These are phyloP conservation scores for Phytophthora cryptogea DNA, from an alignment of 352 stramenopile genomes.

Conservation along the genomic window DNA sequence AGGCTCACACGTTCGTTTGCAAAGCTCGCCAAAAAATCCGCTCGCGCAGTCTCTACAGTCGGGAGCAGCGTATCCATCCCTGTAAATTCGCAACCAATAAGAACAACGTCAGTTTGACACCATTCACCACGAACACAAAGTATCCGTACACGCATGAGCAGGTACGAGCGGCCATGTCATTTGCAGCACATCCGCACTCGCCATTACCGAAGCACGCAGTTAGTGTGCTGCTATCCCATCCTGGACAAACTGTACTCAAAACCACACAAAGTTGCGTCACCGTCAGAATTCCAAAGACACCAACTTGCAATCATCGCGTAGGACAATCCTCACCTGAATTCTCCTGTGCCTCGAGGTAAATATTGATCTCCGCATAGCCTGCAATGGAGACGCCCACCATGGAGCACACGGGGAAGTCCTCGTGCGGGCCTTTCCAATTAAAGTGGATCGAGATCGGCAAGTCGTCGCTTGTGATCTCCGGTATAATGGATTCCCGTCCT, in stretches of 20 bases:
- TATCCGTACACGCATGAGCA: slow-evolving; percentile 73
- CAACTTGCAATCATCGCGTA: not conserved
- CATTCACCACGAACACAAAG: not conserved
- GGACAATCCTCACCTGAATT: slow-evolving; percentile 51
- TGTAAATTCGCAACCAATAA: slow-evolving; percentile 18
- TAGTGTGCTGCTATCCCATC: slow-evolving; percentile 61
- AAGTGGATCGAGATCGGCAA: slow-evolving; percentile 60
- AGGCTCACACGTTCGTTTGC: slow-evolving; percentile 61
- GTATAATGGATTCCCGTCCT: slow-evolving; percentile 68
- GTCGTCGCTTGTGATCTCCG: slow-evolving; percentile 46
- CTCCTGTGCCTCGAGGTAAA: slow-evolving; percentile 84
- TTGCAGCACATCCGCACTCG: slow-evolving; percentile 70
- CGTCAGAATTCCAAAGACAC: slow-evolving; percentile 3
- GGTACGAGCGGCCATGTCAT: slow-evolving; percentile 56
- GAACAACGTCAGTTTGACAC: not conserved
- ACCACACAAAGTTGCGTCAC: not conserved
- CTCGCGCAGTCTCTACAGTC: slow-evolving; percentile 71
- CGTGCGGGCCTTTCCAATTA: slow-evolving; percentile 63
- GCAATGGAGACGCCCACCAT: slow-evolving; percentile 78
- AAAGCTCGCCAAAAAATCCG: slow-evolving; percentile 62
- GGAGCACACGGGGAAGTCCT: slow-evolving; percentile 64
- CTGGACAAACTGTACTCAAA: slow-evolving; percentile 56
- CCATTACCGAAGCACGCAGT: slow-evolving; percentile 67
- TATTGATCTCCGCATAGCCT: slow-evolving; percentile 76
- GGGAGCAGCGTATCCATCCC: slow-evolving; percentile 62